Percentiles rank a stretch among this genome's conserved stretches.
Evolutionary conservation across 192 early-diverging fungal genomes (phyloP).

Genomic region (Umbelopsis sp.): DNA sequence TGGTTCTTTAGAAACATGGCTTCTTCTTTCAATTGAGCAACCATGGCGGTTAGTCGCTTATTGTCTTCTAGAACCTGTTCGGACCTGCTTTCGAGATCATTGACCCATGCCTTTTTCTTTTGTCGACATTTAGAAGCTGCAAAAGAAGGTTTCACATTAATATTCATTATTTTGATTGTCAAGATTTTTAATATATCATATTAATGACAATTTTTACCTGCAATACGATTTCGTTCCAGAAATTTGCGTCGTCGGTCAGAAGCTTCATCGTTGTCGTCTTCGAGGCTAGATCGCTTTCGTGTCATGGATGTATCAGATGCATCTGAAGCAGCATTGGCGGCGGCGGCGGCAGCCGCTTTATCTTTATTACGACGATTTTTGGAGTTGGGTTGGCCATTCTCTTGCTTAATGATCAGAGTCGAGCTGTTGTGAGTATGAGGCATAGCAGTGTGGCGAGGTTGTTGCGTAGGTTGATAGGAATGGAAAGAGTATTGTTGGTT

Average conservation of each 20-base stretch:
- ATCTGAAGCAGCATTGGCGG: not conserved
- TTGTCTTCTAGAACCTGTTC: slow-evolving; percentile 22
- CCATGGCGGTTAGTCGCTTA: slow-evolving; percentile 9
- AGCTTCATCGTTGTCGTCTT: slow-evolving; percentile 32
- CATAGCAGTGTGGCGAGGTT: not conserved
- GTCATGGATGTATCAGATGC: not conserved
- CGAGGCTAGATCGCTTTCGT: slow-evolving; percentile 27
- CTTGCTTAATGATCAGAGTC: slow-evolving; percentile 10
- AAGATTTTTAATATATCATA: not conserved
- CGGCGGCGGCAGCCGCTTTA: not conserved
- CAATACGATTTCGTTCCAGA: slow-evolving; percentile 32
- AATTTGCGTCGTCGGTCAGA: slow-evolving; percentile 28
- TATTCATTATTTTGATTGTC: no score
- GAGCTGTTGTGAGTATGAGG: not conserved
- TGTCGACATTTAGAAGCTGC: slow-evolving; percentile 32
- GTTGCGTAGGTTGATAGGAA: slow-evolving; percentile 9
- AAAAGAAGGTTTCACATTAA: not conserved
- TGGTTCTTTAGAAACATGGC: slow-evolving; percentile 27
- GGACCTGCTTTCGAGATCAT: slow-evolving; percentile 21
- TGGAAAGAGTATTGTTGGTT: slow-evolving; percentile 9
- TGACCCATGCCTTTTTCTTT: slow-evolving; percentile 33
- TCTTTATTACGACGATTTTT: slow-evolving; percentile 17
- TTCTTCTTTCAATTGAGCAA: slow-evolving; percentile 26
- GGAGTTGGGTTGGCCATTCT: slow-evolving; percentile 13
- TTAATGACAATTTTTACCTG: slow-evolving; percentile 18